phyloP scores from a whole-genome alignment of 2,329 filamentous ascomycete species.

The Rhynchosporium secalis region DNA sequence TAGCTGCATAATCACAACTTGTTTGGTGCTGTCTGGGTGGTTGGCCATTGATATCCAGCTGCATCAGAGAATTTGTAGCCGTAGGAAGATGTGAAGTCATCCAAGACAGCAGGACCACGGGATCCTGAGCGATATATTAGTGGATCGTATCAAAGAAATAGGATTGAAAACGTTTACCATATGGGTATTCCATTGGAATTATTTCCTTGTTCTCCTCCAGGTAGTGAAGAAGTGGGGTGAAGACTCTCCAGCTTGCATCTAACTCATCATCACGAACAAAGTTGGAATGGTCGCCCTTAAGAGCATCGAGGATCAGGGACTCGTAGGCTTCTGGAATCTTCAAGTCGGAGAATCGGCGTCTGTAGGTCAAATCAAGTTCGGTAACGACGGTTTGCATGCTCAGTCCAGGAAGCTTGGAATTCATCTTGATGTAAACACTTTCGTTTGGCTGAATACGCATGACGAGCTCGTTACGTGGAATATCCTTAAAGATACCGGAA shows the following conservation, averaged over 20 bases:
- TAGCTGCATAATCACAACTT: conserved; percentile 67
- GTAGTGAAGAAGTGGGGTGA: conserved; percentile 95
- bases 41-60: conserved; percentile 93
- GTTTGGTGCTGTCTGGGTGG: conserved; percentile 71
- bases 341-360: conserved; percentile 95
- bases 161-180: conserved; percentile 59
- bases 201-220: conserved; percentile 99
- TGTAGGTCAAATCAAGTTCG: conserved; percentile 96
- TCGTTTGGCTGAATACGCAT: conserved; percentile 99
- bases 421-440: conserved; percentile 99
- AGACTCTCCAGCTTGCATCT: conserved; percentile 97
- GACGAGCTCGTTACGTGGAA: conserved; percentile 97
- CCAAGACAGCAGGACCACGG: conserved; percentile 90
- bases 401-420: conserved; percentile 96
- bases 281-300: conserved; percentile 99
- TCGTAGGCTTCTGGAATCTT: conserved; percentile 99
- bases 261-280: conserved; percentile 97
- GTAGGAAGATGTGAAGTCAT: conserved; percentile 97
- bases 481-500: conserved; percentile 99
- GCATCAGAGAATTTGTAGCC: conserved; percentile 98
- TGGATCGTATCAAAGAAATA: neutral
- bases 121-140: conserved; percentile 62
- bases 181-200: conserved; percentile 98
- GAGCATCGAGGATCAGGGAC: conserved; percentile 91
- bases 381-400: conserved; percentile 99